Conservation (phyloP, 148 eudicot species). For the Persicaria tinctoria region DNA sequence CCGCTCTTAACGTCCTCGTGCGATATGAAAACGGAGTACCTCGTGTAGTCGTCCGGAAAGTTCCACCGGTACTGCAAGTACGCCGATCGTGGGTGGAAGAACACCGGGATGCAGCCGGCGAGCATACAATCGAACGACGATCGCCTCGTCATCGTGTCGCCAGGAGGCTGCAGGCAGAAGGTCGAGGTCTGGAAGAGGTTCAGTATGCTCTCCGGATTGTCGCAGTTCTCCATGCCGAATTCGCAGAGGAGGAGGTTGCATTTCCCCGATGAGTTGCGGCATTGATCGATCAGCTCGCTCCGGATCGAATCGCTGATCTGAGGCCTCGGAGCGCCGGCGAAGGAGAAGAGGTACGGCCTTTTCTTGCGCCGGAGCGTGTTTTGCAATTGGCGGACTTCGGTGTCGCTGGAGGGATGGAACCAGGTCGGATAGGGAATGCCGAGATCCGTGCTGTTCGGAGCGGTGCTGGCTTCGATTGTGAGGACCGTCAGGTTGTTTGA, state of each 20-base stretch:
- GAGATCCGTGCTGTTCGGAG: slow-evolving; percentile 57
- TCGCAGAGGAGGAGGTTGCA: slow-evolving; percentile 72
- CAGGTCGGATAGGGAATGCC: slow-evolving; percentile 77
- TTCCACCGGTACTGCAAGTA: slow-evolving; percentile 89
- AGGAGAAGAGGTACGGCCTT: slow-evolving; percentile 57
- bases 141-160: slow-evolving; percentile 88
- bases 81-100: slow-evolving; percentile 83
- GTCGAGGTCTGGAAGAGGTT: slow-evolving; percentile 83
- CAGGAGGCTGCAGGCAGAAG: slow-evolving; percentile 88
- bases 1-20: slow-evolving; percentile 31
- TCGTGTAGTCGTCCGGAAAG: slow-evolving; percentile 61
- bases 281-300: slow-evolving; percentile 67
- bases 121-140: slow-evolving; percentile 92
- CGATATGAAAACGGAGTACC: slow-evolving; percentile 37
- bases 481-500: slow-evolving; percentile 52
- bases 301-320: slow-evolving; percentile 63
- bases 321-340: slow-evolving; percentile 93
- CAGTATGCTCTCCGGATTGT: slow-evolving; percentile 75
- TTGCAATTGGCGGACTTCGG: slow-evolving; percentile 48
- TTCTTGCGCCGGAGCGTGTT: slow-evolving; percentile 27
- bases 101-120: slow-evolving; percentile 96
- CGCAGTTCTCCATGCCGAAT: slow-evolving; percentile 62
- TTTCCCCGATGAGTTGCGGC: slow-evolving; percentile 29
- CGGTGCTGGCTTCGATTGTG: slow-evolving; percentile 56
- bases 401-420: slow-evolving; percentile 70